Base-by-base conservation (phyloP, 2,329 filamentous ascomycete genomes). In the Cadophora gregata region DNA sequence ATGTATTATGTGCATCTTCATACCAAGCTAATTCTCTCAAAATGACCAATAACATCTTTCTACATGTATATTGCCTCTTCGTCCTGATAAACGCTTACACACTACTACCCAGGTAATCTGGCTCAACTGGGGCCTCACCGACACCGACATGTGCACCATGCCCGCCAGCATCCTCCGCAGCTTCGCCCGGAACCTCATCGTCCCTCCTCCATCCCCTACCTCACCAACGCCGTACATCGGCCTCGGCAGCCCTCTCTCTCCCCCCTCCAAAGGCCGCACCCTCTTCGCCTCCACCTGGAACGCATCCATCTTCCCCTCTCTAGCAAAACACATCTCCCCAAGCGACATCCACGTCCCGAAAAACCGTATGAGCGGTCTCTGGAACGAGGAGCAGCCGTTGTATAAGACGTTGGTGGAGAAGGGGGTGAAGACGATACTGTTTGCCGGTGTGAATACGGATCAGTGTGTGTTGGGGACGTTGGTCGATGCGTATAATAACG, bases 401-500 rank as follows among this genome's bases (percentile, higher is more conserved):
- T 80, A 80, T 63, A 75, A 76, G 47, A 81, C 79, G 47, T 74
- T 87, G 60, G 75, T 48, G 69, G 79, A 58, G 78, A 78, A 64
- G 29, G 64, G 58, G 0, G 81, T 80, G 65, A 80, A 70, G 53
- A 88, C 85, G 5, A 73, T 88, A 53, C 72, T 89, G 24, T 87
- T 88, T 69, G 77, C 83, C 0, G 86, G 86, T 0, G 86, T 88
- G 14, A 88, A 89, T 72, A 87, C 86, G 2, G 86, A 89, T 75
- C 85, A 88, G 73, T 88, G 86, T 72, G 86, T 89, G 8, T 79
- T 83, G 25, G 84, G 84, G 0, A 87, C 84, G 16, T 76, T 88
- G 66, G 78, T 80, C 59, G 85, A 89, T 77, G 84, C 83, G 2
- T 86, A 84, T 70, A 83, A 81, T 70, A 81, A 80, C 67, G 86